Percentiles rank a stretch among this genome's conserved stretches.
Evolutionary conservation across 441 rosid genomes (phyloP).

Genomic region (Erodium trifolium): DNA sequence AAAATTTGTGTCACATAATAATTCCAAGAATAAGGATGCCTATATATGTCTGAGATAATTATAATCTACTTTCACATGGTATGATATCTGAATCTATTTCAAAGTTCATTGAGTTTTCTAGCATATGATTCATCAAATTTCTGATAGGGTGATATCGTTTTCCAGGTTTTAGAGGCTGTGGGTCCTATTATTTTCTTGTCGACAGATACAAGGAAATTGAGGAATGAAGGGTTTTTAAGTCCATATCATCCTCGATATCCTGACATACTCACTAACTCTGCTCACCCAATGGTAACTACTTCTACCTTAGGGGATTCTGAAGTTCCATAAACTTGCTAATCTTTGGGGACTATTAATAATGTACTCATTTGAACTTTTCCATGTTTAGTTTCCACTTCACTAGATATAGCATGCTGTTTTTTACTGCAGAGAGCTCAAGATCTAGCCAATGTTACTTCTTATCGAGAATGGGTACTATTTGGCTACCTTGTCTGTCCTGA

Average conservation of each 20-base stretch:
- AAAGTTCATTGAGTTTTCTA: conserved; percentile 7
- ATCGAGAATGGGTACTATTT: conserved; percentile 95
- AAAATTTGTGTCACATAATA: conserved; percentile 1
- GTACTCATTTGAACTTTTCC: background rate
- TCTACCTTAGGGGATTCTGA: conserved; percentile 14
- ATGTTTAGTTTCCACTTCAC: conserved; percentile 9
- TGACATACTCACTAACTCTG: conserved; percentile 97
- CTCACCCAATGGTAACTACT: conserved; percentile 84
- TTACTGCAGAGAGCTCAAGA: conserved; percentile 90
- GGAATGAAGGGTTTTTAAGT: conserved; percentile 97
- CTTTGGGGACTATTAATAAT: background rate
- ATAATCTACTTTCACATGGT: conserved; percentile 10
- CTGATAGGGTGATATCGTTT: conserved; percentile 19
- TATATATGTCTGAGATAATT: conserved; percentile 7
- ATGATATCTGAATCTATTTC: conserved; percentile 9
- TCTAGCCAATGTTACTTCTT: conserved; percentile 96
- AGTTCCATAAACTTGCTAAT: conserved; percentile 7
- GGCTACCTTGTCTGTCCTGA: conserved; percentile 99
- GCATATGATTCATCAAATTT: background rate
- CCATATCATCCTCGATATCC: conserved; percentile 99
- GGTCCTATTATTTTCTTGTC: conserved; percentile 96
- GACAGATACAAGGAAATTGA: conserved; percentile 93
- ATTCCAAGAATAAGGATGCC: conserved; percentile 7
- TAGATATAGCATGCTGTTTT: conserved; percentile 17
- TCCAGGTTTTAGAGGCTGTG: conserved; percentile 96